Evolutionary conservation across 2,329 filamentous ascomycete species (phyloP), one percentile per base, ranked within the genome.

Genomic region (Talaromyces amestolkiae): DNA sequence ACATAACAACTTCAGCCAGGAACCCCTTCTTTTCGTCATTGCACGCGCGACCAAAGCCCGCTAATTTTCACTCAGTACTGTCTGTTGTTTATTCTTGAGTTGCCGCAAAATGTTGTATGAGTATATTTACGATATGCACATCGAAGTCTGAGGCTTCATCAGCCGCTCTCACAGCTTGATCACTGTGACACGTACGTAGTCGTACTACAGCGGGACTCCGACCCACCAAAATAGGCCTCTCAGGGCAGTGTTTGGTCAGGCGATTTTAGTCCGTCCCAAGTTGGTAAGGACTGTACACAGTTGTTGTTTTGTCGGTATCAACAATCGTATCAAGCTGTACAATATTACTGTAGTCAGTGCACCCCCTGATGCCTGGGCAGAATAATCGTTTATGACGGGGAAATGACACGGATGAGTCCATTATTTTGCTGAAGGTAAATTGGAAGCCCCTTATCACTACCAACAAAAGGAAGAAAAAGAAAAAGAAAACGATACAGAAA

Each of bases 161-260:
- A n/a, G 49, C 17, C 49, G 17, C 49, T 33, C 33, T 35, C 17
- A 9, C 24, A 13, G 47, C 33, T 49, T 43, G 47, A 39, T 54
- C 37, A 41, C 60, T 33, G 47, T 62, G 60, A 62, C 60, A 54
- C 61, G 61, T 58, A 58, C 61, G 27, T 54, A 54, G 49, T 56
- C 35, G 9, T 45, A 37, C 61, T 31, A 33, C 63, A 35, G 63
- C 54, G 64, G 64, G 64, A 61, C 64, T 61, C 39, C 3, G 64
- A 43, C 33, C 64, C 64, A 51, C 58, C 17, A 43, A 58, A 45
- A 22, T 43, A 54, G 37, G 59, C 13, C 47, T 61, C 22, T 39
- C n/a, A 39, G 33, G 15, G 4, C n/a, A 37, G 33, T 39, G n/a
- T 53, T 35, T 61, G 45, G 59, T 8, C 59, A 31, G 19, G 17